Evolutionary conservation across 2,329 filamentous ascomycete genomes (phyloP).

Genomic region (Sordariomycetes sp.): DNA sequence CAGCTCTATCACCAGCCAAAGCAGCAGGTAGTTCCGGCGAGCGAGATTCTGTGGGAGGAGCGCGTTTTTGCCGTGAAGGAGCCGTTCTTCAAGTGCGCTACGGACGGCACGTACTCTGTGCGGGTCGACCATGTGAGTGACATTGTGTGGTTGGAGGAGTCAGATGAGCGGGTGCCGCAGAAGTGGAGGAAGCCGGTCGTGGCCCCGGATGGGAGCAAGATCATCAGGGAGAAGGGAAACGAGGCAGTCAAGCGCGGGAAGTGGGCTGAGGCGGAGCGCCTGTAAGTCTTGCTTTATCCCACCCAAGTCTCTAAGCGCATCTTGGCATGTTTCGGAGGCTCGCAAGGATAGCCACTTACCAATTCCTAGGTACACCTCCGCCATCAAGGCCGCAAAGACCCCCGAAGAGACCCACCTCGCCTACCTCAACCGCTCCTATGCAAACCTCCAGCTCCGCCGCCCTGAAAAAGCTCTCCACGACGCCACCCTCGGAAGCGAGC

Average conservation of each 20-base stretch:
- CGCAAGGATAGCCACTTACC: background rate
- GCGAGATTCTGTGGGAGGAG: constrained; percentile 18
- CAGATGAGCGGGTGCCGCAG: constrained; percentile 23
- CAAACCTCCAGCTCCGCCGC: constrained; percentile 16
- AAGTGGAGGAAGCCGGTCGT: constrained; percentile 15
- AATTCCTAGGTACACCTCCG: constrained; percentile 4
- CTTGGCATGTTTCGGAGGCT: too few species aligned
- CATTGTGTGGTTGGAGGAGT: constrained; percentile 20
- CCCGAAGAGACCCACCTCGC: constrained; percentile 19
- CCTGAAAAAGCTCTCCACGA: constrained; percentile 17
- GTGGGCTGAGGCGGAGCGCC: constrained; percentile 15
- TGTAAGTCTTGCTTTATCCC: constrained; percentile 18
- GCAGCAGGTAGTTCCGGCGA: constrained; percentile 16
- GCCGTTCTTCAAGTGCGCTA: constrained; percentile 31
- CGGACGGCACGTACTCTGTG: constrained; percentile 24
- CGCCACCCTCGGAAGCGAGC: constrained; percentile 8
- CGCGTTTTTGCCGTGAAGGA: constrained; percentile 34
- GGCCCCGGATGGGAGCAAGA: constrained; percentile 3
- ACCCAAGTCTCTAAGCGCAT: too few species aligned
- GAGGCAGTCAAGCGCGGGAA: constrained; percentile 10
- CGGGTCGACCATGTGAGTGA: constrained; percentile 40
- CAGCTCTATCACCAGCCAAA: constrained; percentile 27
- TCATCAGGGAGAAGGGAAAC: constrained; percentile 19
- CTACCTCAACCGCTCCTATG: constrained; percentile 20
- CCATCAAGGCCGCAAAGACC: constrained; percentile 18